Conservation (phyloP, 2,329 filamentous ascomycete genomes). For the Ramichloridium luteum region DNA sequence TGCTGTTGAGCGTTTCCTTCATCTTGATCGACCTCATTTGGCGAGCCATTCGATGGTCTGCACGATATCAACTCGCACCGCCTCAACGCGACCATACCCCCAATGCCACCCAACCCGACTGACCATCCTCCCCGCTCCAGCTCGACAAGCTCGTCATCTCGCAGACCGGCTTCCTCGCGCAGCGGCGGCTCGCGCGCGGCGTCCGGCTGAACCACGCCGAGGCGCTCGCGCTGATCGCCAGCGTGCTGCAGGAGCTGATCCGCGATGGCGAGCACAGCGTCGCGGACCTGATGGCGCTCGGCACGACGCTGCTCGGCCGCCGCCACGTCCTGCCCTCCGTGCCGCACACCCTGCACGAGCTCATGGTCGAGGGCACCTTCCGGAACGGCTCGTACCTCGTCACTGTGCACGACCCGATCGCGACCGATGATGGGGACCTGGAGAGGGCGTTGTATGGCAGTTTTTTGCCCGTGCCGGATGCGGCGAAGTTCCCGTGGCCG, state of each 20-base stretch:
- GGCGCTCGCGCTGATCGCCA: slow-evolving; percentile 72
- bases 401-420: slow-evolving; percentile 83
- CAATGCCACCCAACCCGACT: no score
- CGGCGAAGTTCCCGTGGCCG: slow-evolving; percentile 43
- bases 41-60: no score
- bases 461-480: slow-evolving; percentile 66
- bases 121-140: slow-evolving; percentile 34
- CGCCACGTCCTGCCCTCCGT: slow-evolving; percentile 83
- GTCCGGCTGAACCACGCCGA: slow-evolving; percentile 84
- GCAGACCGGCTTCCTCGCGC: slow-evolving; percentile 75
- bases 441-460: slow-evolving; percentile 81
- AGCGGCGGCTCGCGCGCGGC: slow-evolving; percentile 75
- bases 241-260: slow-evolving; percentile 87
- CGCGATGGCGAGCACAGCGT: slow-evolving; percentile 91
- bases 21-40: no score
- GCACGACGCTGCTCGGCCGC: slow-evolving; percentile 82
- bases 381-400: slow-evolving; percentile 83
- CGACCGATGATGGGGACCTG: slow-evolving; percentile 73
- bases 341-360: slow-evolving; percentile 61
- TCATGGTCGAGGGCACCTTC: slow-evolving; percentile 93
- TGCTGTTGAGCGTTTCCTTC: no score
- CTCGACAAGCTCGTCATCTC: slow-evolving; percentile 93
- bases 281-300: slow-evolving; percentile 83
- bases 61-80: no score
- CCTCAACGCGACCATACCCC: no score